Conservation (phyloP, 2,329 filamentous ascomycete species). For the Microcera coccophila region DNA sequence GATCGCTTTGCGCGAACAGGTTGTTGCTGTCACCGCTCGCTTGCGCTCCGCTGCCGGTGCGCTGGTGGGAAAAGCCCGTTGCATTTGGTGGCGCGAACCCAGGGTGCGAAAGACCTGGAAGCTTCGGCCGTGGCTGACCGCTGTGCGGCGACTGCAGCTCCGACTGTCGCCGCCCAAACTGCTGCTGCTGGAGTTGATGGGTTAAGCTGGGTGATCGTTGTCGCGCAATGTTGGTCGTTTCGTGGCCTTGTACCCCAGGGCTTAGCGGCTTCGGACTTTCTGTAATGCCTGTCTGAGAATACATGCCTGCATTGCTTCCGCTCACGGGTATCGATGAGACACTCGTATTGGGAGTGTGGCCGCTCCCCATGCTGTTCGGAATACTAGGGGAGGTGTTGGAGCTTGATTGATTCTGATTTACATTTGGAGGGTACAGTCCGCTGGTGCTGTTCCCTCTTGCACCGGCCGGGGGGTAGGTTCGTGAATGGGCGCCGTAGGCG, state of each 20-base stretch:
- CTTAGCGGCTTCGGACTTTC: constrained; percentile 85
- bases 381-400: constrained; percentile 52
- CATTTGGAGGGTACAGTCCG: constrained; percentile 60
- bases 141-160: constrained; percentile 54
- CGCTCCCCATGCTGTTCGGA: constrained; percentile 40
- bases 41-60: constrained; percentile 48
- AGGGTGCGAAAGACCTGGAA: constrained; percentile 36
- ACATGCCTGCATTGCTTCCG: constrained; percentile 55
- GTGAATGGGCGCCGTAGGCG: constrained; percentile 58
- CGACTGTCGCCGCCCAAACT: constrained; percentile 51
- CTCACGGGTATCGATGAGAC: constrained; percentile 47
- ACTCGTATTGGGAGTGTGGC: constrained; percentile 48
- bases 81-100: constrained; percentile 32
- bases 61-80: constrained; percentile 29
- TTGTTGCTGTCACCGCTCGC: constrained; percentile 60
- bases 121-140: constrained; percentile 38
- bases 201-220: constrained; percentile 64
- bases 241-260: constrained; percentile 55
- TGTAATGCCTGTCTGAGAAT: constrained; percentile 69
- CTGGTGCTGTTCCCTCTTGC: constrained; percentile 46
- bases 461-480: constrained; percentile 74
- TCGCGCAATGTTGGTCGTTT: constrained; percentile 47
- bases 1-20: constrained; percentile 58
- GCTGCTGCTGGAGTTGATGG: constrained; percentile 62
- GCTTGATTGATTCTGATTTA: constrained; percentile 53